Evolutionary conservation across 2,329 filamentous ascomycete genomes (phyloP), one percentile per base, ranked within the genome.

Genomic region (Nigrospora oryzae): DNA sequence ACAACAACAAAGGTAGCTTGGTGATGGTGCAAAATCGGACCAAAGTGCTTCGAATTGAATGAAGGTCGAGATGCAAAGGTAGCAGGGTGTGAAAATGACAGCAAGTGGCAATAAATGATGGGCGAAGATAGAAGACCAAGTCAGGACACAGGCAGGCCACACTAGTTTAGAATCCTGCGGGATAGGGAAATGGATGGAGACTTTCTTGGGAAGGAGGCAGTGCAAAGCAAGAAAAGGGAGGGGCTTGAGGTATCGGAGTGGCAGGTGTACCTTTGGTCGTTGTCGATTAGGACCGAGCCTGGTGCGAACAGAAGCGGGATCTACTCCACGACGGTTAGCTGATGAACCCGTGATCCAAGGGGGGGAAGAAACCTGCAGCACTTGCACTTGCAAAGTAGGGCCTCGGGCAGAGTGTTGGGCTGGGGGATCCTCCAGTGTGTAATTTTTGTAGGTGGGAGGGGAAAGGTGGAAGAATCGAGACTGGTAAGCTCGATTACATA

Each of bases 261-360:
- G 39, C 39, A 19, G 38, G 49, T 49, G 46, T 55, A 59, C 56
- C 55, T 56, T 50, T 51, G 53, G 55, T 53, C 55, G 53, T 50
- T 48, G 46, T 48, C 46, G 48, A 51, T 39, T 48, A 46, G 47
- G 19, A 47, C 51, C 47, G 42, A 51, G 48, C 49, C 40, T 47
- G 42, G 36, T 47, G 45, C 45, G 49, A 53, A 53, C 50, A 51
- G 57, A 42, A 48, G 51, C 44, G 38, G 45, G 45, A 49, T 45
- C 56, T 60, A 42, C 46, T 28, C 23, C 38, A 34, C 11, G 46
- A 51, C 28, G 51, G 49, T 43, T 32, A 8, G n/a, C 16, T 15
- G 19, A 11, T 36, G 33, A 4, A n/a, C 15, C 17, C 15, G 11
- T 23, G 19, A 11, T 31, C 11, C 8, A 14, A 11, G 33, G 15